phyloP scores from a whole-genome alignment of 1,284 basidiomycete species.

The Hymenochaete sp. region DNA sequence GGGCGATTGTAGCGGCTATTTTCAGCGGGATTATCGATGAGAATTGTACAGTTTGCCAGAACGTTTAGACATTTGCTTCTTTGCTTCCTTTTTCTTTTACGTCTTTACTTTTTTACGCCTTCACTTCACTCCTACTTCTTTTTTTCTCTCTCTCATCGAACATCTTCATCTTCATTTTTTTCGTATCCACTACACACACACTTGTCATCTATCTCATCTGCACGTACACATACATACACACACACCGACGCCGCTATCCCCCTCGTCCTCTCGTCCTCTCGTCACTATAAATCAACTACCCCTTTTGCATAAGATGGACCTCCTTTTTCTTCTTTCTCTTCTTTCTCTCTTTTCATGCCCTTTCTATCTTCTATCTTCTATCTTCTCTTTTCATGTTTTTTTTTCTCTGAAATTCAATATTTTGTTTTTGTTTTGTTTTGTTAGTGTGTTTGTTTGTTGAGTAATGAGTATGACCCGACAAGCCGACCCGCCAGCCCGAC shows the following conservation, averaged over 20 bases:
- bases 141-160: background rate
- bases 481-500: too few species aligned
- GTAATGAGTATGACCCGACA: too few species aligned
- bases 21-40: slow-evolving; percentile 51
- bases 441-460: too few species aligned
- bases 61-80: slow-evolving; percentile 3
- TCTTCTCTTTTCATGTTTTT: background rate
- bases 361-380: background rate
- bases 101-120: background rate
- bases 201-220: background rate
- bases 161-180: background rate
- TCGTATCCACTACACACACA: background rate
- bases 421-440: background rate
- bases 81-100: background rate
- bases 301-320: background rate
- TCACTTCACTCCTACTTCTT: background rate
- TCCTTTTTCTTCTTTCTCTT: background rate
- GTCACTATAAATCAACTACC: background rate
- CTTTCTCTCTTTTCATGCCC: background rate
- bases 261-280: background rate
- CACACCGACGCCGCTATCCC: background rate
- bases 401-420: background rate
- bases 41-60: slow-evolving; percentile 52
- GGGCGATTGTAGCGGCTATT: slow-evolving; percentile 48
- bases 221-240: background rate